Evolutionary conservation across 345 rosid genomes (phyloP), one percentile per base, ranked within the genome.

Genomic region (Populus alba): DNA sequence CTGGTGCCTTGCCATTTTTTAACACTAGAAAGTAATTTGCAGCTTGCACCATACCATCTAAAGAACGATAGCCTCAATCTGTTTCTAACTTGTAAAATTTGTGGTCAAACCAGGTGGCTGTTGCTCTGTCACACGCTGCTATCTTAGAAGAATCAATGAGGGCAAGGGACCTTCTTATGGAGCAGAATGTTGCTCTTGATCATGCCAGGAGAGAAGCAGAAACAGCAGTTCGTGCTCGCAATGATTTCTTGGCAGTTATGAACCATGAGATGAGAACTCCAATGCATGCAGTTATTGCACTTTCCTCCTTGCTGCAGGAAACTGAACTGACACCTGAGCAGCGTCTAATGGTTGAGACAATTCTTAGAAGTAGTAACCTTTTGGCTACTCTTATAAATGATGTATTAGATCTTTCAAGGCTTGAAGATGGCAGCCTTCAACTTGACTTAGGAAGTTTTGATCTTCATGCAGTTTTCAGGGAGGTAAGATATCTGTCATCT

Each of bases 261-360:
- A 94, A 97, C 85, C 97, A 97, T 81, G 98, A 97, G 83, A 97
- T 97, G 99, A 89, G 97, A 81, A 97, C 97, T 41, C 99, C 99
- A 8, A 97, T 97, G 99, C 97, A 97, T 80, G 98, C 96, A 8
- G 87, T 94, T 79, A 91, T 97, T 38, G 99, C 99, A 55, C 94
- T 97, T 73, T 94, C 99, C 70, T 94, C 98, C n/a, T 83, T 97
- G 79, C 93, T 97, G 47, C 99, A 90, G 89, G 99, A 97, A 84
- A 94, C 99, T 13, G 92, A 94, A 81, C 80, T 97, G 86, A 91
- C 94, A 51, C 92, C 97, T 23, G 98, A 97, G 84, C 99, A 97
- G 73, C 94, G 97, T 16, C 80, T 94, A 80, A 97, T 97, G 98
- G 90, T 97, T 77, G 99, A 97, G 84, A 97, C 98, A 7, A 90